These are phyloP conservation scores for Wallacemonas rigidus DNA, from an alignment of 208 protist genomes.

Conservation along the genomic window DNA sequence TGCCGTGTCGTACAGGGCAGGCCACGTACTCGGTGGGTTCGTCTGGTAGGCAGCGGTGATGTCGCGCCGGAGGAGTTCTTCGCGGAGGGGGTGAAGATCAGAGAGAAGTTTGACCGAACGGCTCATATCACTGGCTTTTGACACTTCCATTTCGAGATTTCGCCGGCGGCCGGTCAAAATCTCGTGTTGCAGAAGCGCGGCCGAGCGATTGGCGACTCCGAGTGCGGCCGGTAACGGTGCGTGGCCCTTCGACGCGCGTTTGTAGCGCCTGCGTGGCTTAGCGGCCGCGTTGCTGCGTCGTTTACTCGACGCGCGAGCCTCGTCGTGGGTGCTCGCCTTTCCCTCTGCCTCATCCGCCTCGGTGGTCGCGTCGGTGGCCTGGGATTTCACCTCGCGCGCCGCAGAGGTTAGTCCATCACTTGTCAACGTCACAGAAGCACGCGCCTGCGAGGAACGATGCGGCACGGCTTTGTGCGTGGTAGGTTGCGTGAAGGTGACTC, in stretches of 20 bases:
- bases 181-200: constrained; percentile 34
- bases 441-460: no score
- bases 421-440: no score
- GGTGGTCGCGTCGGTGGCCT: no score
- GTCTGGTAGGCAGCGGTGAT: constrained; percentile 19
- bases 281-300: neutral
- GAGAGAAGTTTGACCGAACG: constrained; percentile 48
- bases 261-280: constrained; percentile 12
- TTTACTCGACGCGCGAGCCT: neutral
- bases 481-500: constrained; percentile 3
- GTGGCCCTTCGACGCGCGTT: constrained; percentile 9
- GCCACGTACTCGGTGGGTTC: constrained; percentile 2
- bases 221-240: constrained; percentile 41
- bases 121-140: constrained; percentile 35
- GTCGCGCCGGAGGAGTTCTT: constrained; percentile 35
- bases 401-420: no score
- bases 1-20: constrained; percentile 2
- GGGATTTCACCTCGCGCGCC: no score
- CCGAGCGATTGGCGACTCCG: constrained; percentile 54
- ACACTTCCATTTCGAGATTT: constrained; percentile 43
- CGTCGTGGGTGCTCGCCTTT: neutral
- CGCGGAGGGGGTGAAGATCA: constrained; percentile 33
- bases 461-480: neutral
- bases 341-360: no score
- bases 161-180: constrained; percentile 31